These are phyloP conservation scores for Suillus lakei DNA, from an alignment of 768 basidiomycete species.

Conservation along the genomic window DNA sequence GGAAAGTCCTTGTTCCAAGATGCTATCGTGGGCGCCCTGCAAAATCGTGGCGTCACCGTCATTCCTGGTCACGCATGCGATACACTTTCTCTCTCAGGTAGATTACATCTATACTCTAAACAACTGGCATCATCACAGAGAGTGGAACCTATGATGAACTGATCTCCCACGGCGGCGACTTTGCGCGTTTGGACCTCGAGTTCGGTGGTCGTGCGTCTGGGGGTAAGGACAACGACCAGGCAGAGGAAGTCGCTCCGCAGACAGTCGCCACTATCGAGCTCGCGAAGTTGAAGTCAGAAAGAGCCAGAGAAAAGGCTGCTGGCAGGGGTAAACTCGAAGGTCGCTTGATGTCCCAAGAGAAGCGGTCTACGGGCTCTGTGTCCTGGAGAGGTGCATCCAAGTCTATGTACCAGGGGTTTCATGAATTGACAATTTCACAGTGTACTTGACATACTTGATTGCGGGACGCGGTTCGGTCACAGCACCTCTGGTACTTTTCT, in stretches of 20 bases:
- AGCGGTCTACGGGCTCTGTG: conserved; percentile 65
- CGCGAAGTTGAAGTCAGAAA: no score
- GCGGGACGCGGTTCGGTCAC: conserved; percentile 59
- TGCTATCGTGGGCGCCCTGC: conserved; percentile 56
- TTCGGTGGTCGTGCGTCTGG: no score
- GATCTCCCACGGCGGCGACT: no score
- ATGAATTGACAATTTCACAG: conserved; percentile 31
- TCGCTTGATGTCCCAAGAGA: conserved; percentile 66
- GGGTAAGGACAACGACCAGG: no score
- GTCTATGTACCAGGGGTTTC: not conserved
- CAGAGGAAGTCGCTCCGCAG: no score
- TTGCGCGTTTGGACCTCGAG: no score
- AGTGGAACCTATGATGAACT: no score
- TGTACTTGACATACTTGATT: conserved; percentile 61
- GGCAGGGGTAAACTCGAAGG: conserved; percentile 68
- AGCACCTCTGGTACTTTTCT: conserved; percentile 53
- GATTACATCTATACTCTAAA: conserved; percentile 55
- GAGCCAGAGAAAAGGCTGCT: no score
- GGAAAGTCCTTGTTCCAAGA: conserved; percentile 69
- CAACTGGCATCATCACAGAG: conserved; percentile 49
- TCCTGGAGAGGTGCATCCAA: conserved; percentile 46
- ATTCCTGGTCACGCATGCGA: conserved; percentile 59
- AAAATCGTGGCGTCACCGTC: conserved; percentile 51
- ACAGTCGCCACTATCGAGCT: no score
- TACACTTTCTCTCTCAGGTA: no score